Conservation (phyloP, 495 filamentous ascomycete genomes). For the Monascus purpureus region DNA sequence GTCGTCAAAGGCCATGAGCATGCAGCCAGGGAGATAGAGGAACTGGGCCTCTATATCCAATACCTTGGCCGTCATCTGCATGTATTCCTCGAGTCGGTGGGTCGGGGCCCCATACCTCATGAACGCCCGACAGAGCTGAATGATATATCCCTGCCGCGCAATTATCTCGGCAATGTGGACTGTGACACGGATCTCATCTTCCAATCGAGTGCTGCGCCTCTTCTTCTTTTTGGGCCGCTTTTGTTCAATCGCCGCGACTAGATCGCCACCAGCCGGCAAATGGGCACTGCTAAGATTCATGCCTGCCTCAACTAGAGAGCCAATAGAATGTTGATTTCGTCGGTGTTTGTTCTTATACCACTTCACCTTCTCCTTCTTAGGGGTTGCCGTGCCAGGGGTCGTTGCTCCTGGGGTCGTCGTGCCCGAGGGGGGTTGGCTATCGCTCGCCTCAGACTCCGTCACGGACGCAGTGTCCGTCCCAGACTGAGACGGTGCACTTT, state of each 20-base stretch:
- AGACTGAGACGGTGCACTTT: slow-evolving; percentile 9
- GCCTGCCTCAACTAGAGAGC: slow-evolving; percentile 28
- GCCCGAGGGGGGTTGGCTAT: slow-evolving; percentile 23
- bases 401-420: slow-evolving; percentile 28
- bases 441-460: slow-evolving; percentile 28
- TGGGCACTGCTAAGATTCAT: slow-evolving; percentile 33
- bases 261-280: slow-evolving; percentile 17
- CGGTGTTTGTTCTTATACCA: slow-evolving; percentile 50
- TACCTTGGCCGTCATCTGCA: slow-evolving; percentile 80
- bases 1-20: slow-evolving; percentile 95
- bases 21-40: slow-evolving; percentile 82
- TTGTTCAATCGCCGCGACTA: slow-evolving; percentile 14
- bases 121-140: slow-evolving; percentile 73
- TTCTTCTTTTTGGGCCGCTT: slow-evolving; percentile 16
- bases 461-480: slow-evolving; percentile 18
- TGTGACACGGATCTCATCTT: slow-evolving; percentile 60
- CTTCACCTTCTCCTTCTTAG: slow-evolving; percentile 43
- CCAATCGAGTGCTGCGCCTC: slow-evolving; percentile 35
- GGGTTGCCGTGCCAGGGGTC: slow-evolving; percentile 45
- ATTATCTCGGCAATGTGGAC: slow-evolving; percentile 82
- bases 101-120: slow-evolving; percentile 77
- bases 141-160: slow-evolving; percentile 69
- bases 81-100: slow-evolving; percentile 72
- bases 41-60: slow-evolving; percentile 86
- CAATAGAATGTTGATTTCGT: slow-evolving; percentile 20